Base-by-base conservation (phyloP, 73 alveolate species). In the Paramecium sexaurelia region DNA sequence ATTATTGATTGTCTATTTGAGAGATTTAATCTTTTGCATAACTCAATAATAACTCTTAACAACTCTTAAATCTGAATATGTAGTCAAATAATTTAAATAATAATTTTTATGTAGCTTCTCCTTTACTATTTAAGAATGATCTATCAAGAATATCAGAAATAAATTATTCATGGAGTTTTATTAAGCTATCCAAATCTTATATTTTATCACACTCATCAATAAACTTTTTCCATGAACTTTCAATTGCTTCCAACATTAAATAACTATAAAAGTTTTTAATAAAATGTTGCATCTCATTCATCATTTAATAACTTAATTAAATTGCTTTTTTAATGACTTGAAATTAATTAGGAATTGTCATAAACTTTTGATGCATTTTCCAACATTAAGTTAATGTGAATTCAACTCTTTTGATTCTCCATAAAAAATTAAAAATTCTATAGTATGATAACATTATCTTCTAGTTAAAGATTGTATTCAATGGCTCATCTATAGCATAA, bases 161-260 rank as follows among this genome's bases (percentile, higher is more conserved):
- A 91, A 98, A 98, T 33, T 92, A 69, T 92, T 83, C 95, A 84
- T 98, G 99, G 40, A 91, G 75, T 15, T 55, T 84, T 24, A 98
- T 97, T 67, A 98, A 87, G 78, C 97, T 94, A 85, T 97, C 99
- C 36, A 98, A 93, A 90, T 97, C 98, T 86, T 95, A 85, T 1
- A 98, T 97, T 55, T 92, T 94, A 36, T 95, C 94, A 39, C 96
- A 69, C 24, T 96, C 98, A 84, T 95, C 98, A 56, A 92, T 55
- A 84, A 98, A 95, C 43, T 93, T 93, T 85, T 97, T 97, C 98
- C 99, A 97, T 47, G 95, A 92, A 7, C 98, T 86, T 95, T 98
- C 99, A 35, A 98, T 94, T 0, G 96, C 99, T 89, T 98, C 99
- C 20, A 98, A 98, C 96, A 96, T 98, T 45, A 97, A 82, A 85